phyloP scores from a whole-genome alignment of 306 rosid species.

The Canavalia gladiata region DNA sequence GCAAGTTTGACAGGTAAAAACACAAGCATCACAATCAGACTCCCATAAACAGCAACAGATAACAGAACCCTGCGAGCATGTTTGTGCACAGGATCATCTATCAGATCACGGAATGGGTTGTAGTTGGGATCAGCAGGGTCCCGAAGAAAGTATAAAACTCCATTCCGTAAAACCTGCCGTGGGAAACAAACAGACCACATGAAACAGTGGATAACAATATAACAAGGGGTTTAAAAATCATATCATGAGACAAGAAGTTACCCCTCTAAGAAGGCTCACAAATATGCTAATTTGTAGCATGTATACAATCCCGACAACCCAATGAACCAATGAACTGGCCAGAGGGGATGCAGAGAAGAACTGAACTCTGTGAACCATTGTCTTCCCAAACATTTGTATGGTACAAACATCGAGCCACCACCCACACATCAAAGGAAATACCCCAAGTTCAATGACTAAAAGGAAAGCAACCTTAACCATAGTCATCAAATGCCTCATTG shows the following conservation, averaged over 20 bases:
- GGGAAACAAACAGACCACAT: constrained; percentile 19
- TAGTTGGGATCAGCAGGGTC: constrained; percentile 99
- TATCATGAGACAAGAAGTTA: constrained; percentile 50
- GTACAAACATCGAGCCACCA: constrained; percentile 99
- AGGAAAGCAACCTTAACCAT: constrained; percentile 99
- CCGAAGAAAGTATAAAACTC: constrained; percentile 94
- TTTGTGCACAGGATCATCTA: constrained; percentile 99
- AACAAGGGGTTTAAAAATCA: constrained; percentile 27
- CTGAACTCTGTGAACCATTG: constrained; percentile 96
- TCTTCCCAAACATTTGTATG: constrained; percentile 94
- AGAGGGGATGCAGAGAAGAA: constrained; percentile 95
- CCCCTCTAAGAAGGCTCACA: constrained; percentile 99
- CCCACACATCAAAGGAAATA: constrained; percentile 99
- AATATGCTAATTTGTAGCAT: constrained; percentile 99
- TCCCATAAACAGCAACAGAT: constrained; percentile 97
- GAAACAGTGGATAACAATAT: constrained; percentile 24
- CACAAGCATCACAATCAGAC: constrained; percentile 98
- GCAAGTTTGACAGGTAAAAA: constrained; percentile 96
- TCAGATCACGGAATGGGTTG: constrained; percentile 97
- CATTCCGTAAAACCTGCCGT: constrained; percentile 92
- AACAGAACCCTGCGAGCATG: constrained; percentile 98
- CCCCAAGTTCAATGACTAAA: constrained; percentile 97
- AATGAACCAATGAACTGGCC: constrained; percentile 96
- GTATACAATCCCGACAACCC: constrained; percentile 98
- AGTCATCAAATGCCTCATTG: constrained; percentile 99